phyloP scores from a whole-genome alignment of 495 filamentous ascomycete genomes.

The Penicillium paradoxum region DNA sequence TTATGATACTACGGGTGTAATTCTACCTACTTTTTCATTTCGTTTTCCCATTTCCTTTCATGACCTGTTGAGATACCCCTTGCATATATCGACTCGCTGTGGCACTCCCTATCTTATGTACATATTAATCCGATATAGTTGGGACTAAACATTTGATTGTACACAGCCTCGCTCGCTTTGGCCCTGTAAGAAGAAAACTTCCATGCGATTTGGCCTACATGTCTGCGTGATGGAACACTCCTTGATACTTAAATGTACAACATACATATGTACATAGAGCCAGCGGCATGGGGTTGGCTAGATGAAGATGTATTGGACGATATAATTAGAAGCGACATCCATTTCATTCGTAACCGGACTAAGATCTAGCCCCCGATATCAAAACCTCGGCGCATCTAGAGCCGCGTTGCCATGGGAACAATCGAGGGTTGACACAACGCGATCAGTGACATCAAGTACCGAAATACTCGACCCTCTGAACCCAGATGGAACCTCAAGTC shows the following conservation, averaged over 20 bases:
- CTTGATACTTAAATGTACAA: not conserved
- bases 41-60: constrained; percentile 16
- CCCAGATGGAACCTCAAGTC: not conserved
- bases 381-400: not conserved
- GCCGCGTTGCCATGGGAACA: constrained; percentile 20
- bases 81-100: constrained; percentile 37
- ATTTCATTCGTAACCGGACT: not conserved
- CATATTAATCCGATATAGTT: constrained; percentile 39
- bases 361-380: not conserved
- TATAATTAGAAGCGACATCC: not conserved
- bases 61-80: constrained; percentile 33
- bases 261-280: not conserved
- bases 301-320: not conserved
- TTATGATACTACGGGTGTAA: constrained; percentile 21
- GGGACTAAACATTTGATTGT: constrained; percentile 28
- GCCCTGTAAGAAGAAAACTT: not conserved
- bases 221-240: not conserved
- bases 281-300: not conserved
- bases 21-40: constrained; percentile 14
- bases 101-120: constrained; percentile 34
- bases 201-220: not conserved
- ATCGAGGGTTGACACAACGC: constrained; percentile 5
- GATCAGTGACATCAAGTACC: constrained; percentile 3
- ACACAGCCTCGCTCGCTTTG: constrained; percentile 6
- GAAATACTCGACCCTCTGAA: not conserved